These are phyloP conservation scores for Saccharomyces cerevisiae DNA, from an alignment of 805 yeast genomes.

Conservation along the genomic window DNA sequence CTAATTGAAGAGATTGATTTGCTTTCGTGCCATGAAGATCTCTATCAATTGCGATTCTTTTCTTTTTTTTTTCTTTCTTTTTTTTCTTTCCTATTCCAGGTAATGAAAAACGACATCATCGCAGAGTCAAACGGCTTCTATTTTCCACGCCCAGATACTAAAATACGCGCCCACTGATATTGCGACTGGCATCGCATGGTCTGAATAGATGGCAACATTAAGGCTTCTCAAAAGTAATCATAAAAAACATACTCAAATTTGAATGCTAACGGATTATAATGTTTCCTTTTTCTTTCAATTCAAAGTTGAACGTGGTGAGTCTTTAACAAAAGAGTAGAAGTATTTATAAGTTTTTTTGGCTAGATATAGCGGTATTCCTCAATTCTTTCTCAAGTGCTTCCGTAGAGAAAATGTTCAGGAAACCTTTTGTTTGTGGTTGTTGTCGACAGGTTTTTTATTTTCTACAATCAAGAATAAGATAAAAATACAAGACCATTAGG, in stretches of 20 bases:
- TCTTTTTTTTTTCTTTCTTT: background rate
- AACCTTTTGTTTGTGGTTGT: background rate
- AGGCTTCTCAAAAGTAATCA: background rate
- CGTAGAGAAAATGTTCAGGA: background rate
- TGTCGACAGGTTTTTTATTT: constrained; percentile 1
- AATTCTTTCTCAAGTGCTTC: background rate
- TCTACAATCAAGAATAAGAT: constrained; percentile 3
- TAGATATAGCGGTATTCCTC: background rate
- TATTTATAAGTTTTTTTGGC: background rate
- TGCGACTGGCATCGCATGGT: background rate
- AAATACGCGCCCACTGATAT: background rate
- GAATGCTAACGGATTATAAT: background rate
- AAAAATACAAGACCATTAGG: background rate
- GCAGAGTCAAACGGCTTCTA: background rate
- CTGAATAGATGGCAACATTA: background rate
- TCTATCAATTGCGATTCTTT: background rate
- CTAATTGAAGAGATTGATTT: background rate
- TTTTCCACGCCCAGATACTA: background rate
- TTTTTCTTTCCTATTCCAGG: background rate
- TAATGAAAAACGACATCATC: background rate
- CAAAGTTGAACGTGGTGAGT: background rate
- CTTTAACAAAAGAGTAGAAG: background rate
- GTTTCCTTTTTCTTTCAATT: background rate
- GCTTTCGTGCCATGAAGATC: background rate
- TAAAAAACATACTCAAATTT: background rate